Evolutionary conservation across 495 filamentous ascomycete genomes (phyloP).

Genomic region (Lentithecium fluviatile): DNA sequence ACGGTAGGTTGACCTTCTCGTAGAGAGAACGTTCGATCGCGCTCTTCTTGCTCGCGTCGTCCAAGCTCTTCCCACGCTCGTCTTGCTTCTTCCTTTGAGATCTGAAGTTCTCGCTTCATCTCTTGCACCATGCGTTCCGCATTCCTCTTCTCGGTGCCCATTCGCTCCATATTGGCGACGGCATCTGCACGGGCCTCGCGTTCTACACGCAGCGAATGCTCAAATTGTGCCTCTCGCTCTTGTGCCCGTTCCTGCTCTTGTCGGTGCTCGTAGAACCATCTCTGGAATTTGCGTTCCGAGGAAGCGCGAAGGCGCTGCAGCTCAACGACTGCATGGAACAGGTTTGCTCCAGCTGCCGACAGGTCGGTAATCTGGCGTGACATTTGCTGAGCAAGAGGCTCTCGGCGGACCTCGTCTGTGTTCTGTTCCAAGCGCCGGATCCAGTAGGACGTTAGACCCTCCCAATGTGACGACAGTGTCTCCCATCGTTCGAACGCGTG

Average conservation of each 20-base stretch:
- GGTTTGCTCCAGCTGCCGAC: constrained; percentile 91
- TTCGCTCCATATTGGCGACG: constrained; percentile 49
- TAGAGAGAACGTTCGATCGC: constrained; percentile 82
- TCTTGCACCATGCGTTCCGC: constrained; percentile 75
- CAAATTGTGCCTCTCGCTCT: constrained; percentile 79
- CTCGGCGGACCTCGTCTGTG: constrained; percentile 73
- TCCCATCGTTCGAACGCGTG: constrained; percentile 99
- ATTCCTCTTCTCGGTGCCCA: constrained; percentile 62
- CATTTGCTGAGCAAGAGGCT: constrained; percentile 82
- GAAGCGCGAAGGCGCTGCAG: constrained; percentile 92
- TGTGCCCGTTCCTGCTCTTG: constrained; percentile 80
- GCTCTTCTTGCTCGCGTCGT: constrained; percentile 87
- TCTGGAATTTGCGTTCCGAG: constrained; percentile 95
- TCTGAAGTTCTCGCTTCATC: constrained; percentile 85
- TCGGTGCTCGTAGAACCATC: constrained; percentile 96
- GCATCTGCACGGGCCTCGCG: constrained; percentile 66
- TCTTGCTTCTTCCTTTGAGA: constrained; percentile 93
- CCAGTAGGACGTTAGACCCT: constrained; percentile 96
- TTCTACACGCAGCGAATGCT: constrained; percentile 70
- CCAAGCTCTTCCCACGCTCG: constrained; percentile 97
- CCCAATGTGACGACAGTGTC: constrained; percentile 94
- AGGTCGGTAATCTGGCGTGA: constrained; percentile 92
- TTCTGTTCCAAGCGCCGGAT: constrained; percentile 88
- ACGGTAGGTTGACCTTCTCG: constrained; percentile 84
- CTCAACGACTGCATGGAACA: constrained; percentile 97